Evolutionary conservation across 257 asterid species (phyloP).

Genomic region (Echites panduratus): DNA sequence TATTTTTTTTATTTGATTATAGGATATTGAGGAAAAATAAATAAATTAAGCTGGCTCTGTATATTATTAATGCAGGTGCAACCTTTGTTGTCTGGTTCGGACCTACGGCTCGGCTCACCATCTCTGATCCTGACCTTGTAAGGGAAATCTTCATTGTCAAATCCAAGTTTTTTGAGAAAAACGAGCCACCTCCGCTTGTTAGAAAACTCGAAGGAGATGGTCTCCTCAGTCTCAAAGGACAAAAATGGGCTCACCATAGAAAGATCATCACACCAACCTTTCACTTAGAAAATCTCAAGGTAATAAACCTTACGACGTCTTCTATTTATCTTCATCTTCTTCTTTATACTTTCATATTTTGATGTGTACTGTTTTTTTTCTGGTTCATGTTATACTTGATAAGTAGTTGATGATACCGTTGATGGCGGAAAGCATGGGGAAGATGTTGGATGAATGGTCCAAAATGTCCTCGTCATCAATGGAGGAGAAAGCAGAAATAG

Average conservation of each 20-base stretch:
- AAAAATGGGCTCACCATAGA: conserved; percentile 94
- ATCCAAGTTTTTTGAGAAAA: conserved; percentile 75
- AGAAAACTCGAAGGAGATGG: conserved; percentile 90
- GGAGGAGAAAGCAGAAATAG: conserved; percentile 54
- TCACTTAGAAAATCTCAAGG: conserved; percentile 85
- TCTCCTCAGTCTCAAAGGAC: conserved; percentile 64
- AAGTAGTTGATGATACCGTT: conserved; percentile 65
- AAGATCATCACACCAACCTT: conserved; percentile 73
- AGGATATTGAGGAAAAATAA: not conserved
- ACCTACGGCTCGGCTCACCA: conserved; percentile 61
- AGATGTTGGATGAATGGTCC: conserved; percentile 52
- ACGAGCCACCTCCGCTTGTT: conserved; percentile 67
- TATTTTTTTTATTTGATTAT: not conserved
- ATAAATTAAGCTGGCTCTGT: no score
- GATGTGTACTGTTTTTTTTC: no score
- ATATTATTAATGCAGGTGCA: conserved; percentile 64
- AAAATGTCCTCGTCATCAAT: conserved; percentile 35
- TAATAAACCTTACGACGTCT: no score
- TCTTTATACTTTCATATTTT: not conserved
- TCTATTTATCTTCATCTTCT: not conserved
- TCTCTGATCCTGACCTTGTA: conserved; percentile 65
- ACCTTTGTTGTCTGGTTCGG: conserved; percentile 87
- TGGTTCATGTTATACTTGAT: no score
- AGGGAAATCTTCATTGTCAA: conserved; percentile 61
- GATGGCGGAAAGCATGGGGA: conserved; percentile 63